phyloP scores from a whole-genome alignment of 2,329 filamentous ascomycete genomes.

The Leptographium procerum region DNA sequence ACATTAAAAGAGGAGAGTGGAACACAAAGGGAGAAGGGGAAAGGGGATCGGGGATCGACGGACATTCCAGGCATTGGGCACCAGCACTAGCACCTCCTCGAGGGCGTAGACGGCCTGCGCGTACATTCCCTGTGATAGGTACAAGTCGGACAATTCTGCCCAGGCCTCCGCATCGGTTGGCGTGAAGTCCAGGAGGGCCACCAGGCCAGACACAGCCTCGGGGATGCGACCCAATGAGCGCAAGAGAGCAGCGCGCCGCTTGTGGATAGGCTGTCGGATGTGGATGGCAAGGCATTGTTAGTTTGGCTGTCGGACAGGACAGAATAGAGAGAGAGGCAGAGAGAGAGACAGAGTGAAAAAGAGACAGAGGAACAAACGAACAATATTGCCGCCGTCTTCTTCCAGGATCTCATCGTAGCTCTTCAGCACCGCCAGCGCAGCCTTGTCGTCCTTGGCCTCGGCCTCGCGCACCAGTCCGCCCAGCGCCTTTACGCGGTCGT shows the following conservation, averaged over 20 bases:
- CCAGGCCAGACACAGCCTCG: slow-evolving; percentile 66
- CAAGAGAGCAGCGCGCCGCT: slow-evolving; percentile 72
- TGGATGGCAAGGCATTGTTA: background rate
- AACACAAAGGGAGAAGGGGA: background rate
- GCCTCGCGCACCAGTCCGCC: slow-evolving; percentile 79
- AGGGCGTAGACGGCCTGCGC: slow-evolving; percentile 77
- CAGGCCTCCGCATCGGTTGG: slow-evolving; percentile 90
- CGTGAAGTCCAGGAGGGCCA: slow-evolving; percentile 65
- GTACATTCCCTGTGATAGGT: slow-evolving; percentile 67
- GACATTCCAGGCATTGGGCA: slow-evolving; percentile 93
- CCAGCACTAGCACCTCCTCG: slow-evolving; percentile 79
- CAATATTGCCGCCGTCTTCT: slow-evolving; percentile 68
- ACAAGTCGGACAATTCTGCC: slow-evolving; percentile 83
- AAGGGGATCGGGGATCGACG: slow-evolving; percentile 20
- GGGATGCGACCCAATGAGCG: slow-evolving; percentile 56
- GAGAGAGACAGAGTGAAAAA: no score
- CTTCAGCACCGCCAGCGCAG: slow-evolving; percentile 58
- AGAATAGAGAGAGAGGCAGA: background rate
- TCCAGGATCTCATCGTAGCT: slow-evolving; percentile 68
- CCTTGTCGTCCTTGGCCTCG: slow-evolving; percentile 50
- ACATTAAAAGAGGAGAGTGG: no score
- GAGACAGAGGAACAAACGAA: slow-evolving; percentile 32
- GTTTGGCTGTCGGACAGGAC: background rate
- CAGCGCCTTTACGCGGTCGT: slow-evolving; percentile 79
- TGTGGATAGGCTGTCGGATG: slow-evolving; percentile 58